phyloP scores from a whole-genome alignment of 2,329 filamentous ascomycete species.

The Trichoderma polysporum region DNA sequence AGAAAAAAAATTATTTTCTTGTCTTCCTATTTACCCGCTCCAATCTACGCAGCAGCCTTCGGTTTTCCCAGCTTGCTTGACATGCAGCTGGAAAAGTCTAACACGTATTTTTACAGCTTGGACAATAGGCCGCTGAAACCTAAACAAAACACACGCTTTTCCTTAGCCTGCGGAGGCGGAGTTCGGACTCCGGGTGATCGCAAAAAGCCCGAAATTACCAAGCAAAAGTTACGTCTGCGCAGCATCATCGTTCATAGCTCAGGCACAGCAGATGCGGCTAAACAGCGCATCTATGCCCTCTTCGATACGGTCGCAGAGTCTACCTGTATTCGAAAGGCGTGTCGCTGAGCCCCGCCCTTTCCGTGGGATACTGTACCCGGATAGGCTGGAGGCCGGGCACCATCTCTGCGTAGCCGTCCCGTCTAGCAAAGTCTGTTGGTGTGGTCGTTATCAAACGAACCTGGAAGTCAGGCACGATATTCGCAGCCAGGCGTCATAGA shows the following conservation, averaged over 20 bases:
- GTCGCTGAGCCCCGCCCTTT: conserved; percentile 2
- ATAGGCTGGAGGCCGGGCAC: conserved; percentile 12
- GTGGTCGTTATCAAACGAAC: conserved; percentile 1
- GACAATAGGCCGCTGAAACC: background rate
- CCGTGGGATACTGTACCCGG: background rate
- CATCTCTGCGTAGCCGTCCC: background rate
- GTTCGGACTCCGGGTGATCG: conserved; percentile 11
- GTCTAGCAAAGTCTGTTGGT: too few species aligned
- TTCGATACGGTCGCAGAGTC: background rate
- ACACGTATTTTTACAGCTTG: background rate
- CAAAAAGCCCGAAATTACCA: conserved; percentile 16
- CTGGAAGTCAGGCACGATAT: conserved; percentile 2
- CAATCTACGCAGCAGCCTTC: background rate
- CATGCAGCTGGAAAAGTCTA: background rate
- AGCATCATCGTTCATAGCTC: background rate
- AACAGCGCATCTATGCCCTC: background rate
- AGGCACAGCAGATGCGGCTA: background rate
- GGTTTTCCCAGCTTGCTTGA: background rate
- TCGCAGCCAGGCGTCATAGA: conserved; percentile 1
- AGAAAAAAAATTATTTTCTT: background rate
- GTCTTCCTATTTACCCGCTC: background rate
- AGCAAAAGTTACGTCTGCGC: conserved; percentile 6
- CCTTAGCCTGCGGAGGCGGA: conserved; percentile 17
- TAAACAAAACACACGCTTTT: background rate
- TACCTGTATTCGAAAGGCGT: background rate